A percentile compares a stretch with the other conserved stretches of the same genome.
These are phyloP conservation scores for Fomitopsis betulina DNA, from an alignment of 1,284 basidiomycete species.

Conservation along the genomic window DNA sequence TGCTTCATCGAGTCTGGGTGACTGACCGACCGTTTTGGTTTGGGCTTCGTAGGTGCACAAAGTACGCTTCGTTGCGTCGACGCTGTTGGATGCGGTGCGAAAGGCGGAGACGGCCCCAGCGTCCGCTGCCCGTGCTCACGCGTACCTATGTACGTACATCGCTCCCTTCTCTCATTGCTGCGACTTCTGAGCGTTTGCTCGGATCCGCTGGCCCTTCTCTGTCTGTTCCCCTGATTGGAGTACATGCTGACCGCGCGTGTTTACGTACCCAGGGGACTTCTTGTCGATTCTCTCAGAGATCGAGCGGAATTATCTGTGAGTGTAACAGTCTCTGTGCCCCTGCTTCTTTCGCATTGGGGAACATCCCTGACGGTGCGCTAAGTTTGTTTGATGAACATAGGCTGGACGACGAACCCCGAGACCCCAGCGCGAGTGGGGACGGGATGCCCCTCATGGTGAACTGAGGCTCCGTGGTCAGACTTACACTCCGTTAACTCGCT, in stretches of 20 bases:
- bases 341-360: conserved; percentile 8
- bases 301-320: conserved; percentile 79
- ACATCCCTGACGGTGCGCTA: conserved; percentile 5
- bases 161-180: not conserved
- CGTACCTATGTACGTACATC: conserved; percentile 62
- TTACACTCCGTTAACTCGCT: not conserved
- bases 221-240: conserved; percentile 8
- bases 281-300: conserved; percentile 85
- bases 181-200: not conserved
- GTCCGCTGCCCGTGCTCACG: conserved; percentile 73
- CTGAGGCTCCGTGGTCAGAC: conserved; percentile 11
- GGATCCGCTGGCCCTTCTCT: conserved; percentile 9
- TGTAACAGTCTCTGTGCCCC: conserved; percentile 13
- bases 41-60: conserved; percentile 60
- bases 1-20: not conserved
- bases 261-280: conserved; percentile 69
- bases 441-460: conserved; percentile 45
- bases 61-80: conserved; percentile 86
- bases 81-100: conserved; percentile 79
- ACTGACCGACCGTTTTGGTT: not conserved
- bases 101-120: conserved; percentile 74
- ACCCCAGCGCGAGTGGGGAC: conserved; percentile 54
- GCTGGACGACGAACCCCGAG: conserved; percentile 65
- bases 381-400: conserved; percentile 30
- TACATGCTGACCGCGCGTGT: not conserved